phyloP scores from a whole-genome alignment of 2,329 filamentous ascomycete genomes.

The Venturia aucupariae region DNA sequence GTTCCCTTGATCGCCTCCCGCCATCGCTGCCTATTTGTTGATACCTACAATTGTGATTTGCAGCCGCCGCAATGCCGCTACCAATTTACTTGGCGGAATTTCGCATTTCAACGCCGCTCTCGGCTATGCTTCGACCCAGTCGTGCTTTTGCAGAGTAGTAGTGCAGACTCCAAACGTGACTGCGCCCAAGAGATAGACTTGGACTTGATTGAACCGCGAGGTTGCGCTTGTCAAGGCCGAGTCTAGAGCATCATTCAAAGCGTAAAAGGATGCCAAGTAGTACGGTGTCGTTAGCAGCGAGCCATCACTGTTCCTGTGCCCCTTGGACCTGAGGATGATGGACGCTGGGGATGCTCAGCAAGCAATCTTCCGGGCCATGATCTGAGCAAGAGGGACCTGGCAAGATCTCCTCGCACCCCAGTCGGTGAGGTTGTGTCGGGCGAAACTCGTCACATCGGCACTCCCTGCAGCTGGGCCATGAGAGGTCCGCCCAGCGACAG shows the following conservation, averaged over 20 bases:
- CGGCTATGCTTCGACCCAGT: neutral
- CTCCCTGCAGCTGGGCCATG: constrained; percentile 1
- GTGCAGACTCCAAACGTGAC: neutral
- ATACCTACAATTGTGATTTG: neutral
- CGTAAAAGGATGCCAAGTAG: neutral
- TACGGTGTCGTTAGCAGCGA: neutral
- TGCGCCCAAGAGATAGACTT: neutral
- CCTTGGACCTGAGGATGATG: neutral
- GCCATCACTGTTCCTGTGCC: neutral
- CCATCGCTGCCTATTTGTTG: neutral
- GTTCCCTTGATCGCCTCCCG: neutral
- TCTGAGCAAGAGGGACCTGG: constrained; percentile 5
- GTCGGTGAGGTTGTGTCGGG: neutral
- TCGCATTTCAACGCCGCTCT: neutral
- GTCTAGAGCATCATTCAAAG: neutral
- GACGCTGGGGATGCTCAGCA: neutral
- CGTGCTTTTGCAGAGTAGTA: neutral
- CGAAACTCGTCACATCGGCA: constrained; percentile 2
- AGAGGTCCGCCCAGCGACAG: constrained; percentile 2
- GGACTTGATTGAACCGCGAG: neutral
- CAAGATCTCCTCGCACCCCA: constrained; percentile 5
- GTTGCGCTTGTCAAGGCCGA: neutral
- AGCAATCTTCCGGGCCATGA: neutral
- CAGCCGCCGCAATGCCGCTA: neutral
- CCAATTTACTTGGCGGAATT: neutral